Conservation (phyloP, 306 rosid species). For the Cercis canadensis region DNA sequence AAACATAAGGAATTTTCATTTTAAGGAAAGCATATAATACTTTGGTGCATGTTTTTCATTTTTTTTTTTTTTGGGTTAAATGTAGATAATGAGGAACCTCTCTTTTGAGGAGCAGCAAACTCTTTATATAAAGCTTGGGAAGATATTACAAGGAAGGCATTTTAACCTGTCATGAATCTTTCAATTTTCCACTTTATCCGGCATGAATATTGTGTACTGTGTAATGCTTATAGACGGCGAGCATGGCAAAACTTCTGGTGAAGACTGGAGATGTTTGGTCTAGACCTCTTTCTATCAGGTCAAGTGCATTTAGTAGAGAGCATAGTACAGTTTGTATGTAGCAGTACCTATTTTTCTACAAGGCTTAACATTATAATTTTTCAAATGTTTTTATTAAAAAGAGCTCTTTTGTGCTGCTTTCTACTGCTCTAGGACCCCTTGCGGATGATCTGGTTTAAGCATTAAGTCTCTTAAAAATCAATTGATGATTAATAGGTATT, state of each 20-base stretch:
- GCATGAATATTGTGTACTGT: constrained; percentile 22
- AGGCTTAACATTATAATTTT: constrained; percentile 26
- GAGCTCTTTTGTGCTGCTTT: constrained; percentile 6
- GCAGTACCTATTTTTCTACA: constrained; percentile 27
- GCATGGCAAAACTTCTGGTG: constrained; percentile 22
- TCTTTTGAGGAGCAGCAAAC: constrained; percentile 76
- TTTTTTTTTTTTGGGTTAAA: neutral
- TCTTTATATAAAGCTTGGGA: constrained; percentile 70
- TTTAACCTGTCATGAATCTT: constrained; percentile 37
- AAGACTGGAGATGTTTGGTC: constrained; percentile 20
- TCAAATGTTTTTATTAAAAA: neutral
- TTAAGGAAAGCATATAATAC: neutral
- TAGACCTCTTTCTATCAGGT: neutral
- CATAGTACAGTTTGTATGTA: too few species aligned
- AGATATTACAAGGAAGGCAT: constrained; percentile 62
- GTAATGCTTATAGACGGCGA: neutral
- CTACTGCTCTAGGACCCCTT: too few species aligned
- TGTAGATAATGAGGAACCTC: constrained; percentile 80
- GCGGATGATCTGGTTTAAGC: too few species aligned
- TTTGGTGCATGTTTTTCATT: constrained; percentile 18
- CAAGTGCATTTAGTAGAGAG: too few species aligned
- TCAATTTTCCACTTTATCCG: constrained; percentile 37
- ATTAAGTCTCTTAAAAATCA: too few species aligned
- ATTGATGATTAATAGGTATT: too few species aligned
- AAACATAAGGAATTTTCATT: neutral